Percentiles rank a stretch among this genome's conserved stretches.
phyloP scores from a whole-genome alignment of 306 rosid genomes.

The Begonia loranthoides region DNA sequence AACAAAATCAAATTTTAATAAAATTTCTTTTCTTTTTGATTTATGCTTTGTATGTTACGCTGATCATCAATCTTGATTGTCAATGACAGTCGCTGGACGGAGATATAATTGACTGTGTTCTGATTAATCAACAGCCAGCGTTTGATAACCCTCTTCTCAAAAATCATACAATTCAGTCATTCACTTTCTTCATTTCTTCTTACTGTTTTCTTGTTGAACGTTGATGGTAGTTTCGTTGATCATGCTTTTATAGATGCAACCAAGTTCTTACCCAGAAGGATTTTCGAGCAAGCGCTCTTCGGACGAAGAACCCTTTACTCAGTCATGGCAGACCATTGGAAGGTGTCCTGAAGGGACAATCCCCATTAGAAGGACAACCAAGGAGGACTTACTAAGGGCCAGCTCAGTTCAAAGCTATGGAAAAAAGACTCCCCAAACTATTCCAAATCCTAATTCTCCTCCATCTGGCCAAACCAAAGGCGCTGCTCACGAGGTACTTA shows the following conservation, averaged over 20 bases:
- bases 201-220: too few species aligned
- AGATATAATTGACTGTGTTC: too few species aligned
- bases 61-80: too few species aligned
- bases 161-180: too few species aligned
- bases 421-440: slow-evolving; percentile 65
- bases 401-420: slow-evolving; percentile 74
- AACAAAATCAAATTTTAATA: too few species aligned
- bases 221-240: too few species aligned
- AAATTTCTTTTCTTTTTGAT: too few species aligned
- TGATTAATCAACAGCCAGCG: too few species aligned
- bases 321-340: slow-evolving; percentile 76
- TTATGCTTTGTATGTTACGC: too few species aligned
- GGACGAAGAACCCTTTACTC: slow-evolving; percentile 30
- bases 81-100: too few species aligned
- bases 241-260: slow-evolving; percentile 34
- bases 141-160: too few species aligned
- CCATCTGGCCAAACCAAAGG: slow-evolving; percentile 67
- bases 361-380: slow-evolving; percentile 74
- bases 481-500: slow-evolving; percentile 82
- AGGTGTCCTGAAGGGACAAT: slow-evolving; percentile 71
- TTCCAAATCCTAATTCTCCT: slow-evolving; percentile 70
- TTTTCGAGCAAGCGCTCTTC: slow-evolving; percentile 31
- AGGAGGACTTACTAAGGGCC: slow-evolving; percentile 76
- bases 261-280: slow-evolving; percentile 48
- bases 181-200: too few species aligned